These are phyloP conservation scores for Boletus fagicola DNA, from an alignment of 768 basidiomycete genomes.

Conservation along the genomic window DNA sequence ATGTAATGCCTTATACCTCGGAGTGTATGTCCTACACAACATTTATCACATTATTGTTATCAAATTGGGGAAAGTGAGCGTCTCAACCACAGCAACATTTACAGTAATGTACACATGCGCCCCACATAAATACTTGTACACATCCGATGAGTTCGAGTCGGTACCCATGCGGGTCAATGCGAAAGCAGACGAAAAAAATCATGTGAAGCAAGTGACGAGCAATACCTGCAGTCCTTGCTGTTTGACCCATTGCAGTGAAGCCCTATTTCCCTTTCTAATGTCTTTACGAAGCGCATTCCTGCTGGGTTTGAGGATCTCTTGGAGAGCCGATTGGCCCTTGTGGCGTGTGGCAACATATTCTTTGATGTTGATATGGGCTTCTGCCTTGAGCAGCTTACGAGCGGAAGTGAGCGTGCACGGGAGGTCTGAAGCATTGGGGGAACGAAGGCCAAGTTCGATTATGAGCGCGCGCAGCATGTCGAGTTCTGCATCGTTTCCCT, in stretches of 20 bases:
- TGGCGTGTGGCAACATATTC: constrained; percentile 69
- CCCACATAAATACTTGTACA: neutral
- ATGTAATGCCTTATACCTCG: constrained; percentile 23
- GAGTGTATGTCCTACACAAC: constrained; percentile 3
- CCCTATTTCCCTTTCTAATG: constrained; percentile 48
- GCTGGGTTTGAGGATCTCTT: constrained; percentile 59
- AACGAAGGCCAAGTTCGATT: constrained; percentile 67
- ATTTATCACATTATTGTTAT: constrained; percentile 5
- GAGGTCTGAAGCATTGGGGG: constrained; percentile 42
- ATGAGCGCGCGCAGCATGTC: constrained; percentile 70
- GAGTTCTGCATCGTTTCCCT: constrained; percentile 37
- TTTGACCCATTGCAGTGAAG: constrained; percentile 60
- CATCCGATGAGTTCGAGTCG: neutral
- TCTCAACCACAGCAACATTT: neutral
- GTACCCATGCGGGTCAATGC: neutral
- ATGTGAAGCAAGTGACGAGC: constrained; percentile 50
- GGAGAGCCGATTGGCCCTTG: constrained; percentile 62
- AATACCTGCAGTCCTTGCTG: constrained; percentile 60
- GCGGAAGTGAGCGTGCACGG: constrained; percentile 65
- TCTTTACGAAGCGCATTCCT: constrained; percentile 60
- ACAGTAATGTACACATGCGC: neutral
- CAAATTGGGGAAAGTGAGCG: neutral
- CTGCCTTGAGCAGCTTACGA: constrained; percentile 62
- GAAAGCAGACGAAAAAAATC: neutral
- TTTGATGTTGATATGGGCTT: constrained; percentile 66